Evolutionary conservation across 2,329 filamentous ascomycete species (phyloP).

Genomic region (Aspergillus sp.): DNA sequence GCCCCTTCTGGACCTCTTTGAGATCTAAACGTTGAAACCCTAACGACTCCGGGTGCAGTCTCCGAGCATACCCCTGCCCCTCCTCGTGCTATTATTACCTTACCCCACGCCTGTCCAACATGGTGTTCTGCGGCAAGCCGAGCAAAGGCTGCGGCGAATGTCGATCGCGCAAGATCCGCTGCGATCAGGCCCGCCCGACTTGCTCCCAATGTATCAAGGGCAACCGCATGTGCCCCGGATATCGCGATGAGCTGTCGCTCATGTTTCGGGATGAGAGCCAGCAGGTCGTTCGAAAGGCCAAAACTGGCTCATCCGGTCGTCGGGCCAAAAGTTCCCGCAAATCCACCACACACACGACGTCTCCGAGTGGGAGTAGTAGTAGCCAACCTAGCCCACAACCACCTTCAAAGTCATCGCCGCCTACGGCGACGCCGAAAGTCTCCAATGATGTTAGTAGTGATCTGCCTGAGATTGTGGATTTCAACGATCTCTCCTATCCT

Average conservation of each 20-base stretch:
- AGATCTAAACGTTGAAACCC: neutral
- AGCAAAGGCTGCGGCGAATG: slow-evolving; percentile 46
- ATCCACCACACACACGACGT: slow-evolving; percentile 15
- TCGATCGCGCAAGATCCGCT: slow-evolving; percentile 46
- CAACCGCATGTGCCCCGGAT: slow-evolving; percentile 60
- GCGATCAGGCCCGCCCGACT: slow-evolving; percentile 59
- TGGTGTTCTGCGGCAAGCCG: slow-evolving; percentile 44
- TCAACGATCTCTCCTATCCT: slow-evolving; percentile 18
- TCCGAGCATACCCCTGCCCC: neutral
- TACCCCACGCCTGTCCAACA: slow-evolving; percentile 18
- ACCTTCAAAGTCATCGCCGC: neutral
- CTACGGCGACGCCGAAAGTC: neutral
- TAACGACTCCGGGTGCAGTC: no score
- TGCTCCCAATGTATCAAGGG: slow-evolving; percentile 63
- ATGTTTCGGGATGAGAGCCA: slow-evolving; percentile 66
- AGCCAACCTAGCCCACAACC: slow-evolving; percentile 7
- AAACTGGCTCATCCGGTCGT: slow-evolving; percentile 5
- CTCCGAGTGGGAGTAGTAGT: slow-evolving; percentile 22
- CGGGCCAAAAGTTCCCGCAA: slow-evolving; percentile 9
- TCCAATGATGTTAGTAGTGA: neutral
- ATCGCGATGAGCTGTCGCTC: slow-evolving; percentile 62
- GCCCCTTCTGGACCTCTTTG: neutral
- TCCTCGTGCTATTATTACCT: neutral
- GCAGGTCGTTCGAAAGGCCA: slow-evolving; percentile 56
- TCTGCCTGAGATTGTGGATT: slow-evolving; percentile 10